A percentile compares a stretch with the other conserved stretches of the same genome.
Conservation (phyloP, 192 early-diverging fungal genomes). For the Gonapodya prolifera region DNA sequence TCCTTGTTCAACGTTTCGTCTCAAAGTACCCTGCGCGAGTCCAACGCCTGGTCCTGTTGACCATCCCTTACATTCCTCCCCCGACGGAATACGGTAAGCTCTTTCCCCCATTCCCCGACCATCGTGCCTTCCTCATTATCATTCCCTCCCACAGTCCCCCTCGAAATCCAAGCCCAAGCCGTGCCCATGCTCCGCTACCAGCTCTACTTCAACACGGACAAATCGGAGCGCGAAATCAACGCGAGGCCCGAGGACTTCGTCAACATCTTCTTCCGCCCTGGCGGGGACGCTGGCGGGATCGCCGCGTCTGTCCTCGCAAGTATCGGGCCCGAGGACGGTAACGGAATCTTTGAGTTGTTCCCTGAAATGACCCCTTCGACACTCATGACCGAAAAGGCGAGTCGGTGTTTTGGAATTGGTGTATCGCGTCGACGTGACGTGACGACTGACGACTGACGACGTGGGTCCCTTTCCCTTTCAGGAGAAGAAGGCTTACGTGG, state of each 20-base stretch:
- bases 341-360: background rate
- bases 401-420: background rate
- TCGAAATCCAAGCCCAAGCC: background rate
- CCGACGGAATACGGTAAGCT: background rate
- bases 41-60: background rate
- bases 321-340: background rate
- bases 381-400: background rate
- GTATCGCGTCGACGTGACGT: no score
- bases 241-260: conserved; percentile 40
- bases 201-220: conserved; percentile 34
- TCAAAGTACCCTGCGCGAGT: background rate
- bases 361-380: background rate
- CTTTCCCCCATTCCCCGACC: background rate
- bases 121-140: background rate
- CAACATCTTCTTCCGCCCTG: conserved; percentile 6
- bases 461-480: background rate
- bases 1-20: background rate
- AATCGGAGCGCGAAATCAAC: conserved; percentile 79
- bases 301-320: background rate
- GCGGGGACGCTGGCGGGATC: background rate
- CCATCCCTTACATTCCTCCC: background rate
- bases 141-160: background rate
- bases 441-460: no score
- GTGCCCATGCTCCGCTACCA: conserved; percentile 5
- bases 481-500: background rate